Percentiles rank a stretch among this genome's conserved stretches.
Evolutionary conservation across 2,329 filamentous ascomycete genomes (phyloP).

Genomic region (Catunica adiposa): DNA sequence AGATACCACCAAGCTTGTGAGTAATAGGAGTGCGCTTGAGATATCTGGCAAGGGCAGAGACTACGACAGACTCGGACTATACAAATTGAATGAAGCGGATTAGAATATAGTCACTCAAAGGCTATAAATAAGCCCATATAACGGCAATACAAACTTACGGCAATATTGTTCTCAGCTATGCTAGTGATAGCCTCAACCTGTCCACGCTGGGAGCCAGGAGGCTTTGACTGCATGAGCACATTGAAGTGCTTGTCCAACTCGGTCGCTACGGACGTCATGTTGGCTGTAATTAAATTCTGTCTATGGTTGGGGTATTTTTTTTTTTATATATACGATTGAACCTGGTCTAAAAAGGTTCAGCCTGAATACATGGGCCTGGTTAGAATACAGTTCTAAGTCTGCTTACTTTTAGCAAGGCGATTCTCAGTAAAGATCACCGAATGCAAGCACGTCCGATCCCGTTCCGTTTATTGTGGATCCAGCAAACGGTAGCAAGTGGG

Average conservation of each 20-base stretch:
- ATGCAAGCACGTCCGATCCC: neutral
- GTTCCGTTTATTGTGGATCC: neutral
- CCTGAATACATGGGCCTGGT: neutral
- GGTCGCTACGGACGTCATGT: constrained; percentile 27
- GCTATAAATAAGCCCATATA: neutral
- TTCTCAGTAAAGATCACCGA: too few relatives aligned
- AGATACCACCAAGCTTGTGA: constrained; percentile 96
- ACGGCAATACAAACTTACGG: constrained; percentile 45
- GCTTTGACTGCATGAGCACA: constrained; percentile 79
- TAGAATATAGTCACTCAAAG: neutral
- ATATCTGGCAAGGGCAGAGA: constrained; percentile 46
- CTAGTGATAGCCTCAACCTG: constrained; percentile 78
- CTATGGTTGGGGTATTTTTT: too few relatives aligned
- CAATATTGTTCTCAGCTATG: constrained; percentile 75
- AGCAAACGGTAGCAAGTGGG: neutral
- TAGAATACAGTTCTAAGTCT: neutral
- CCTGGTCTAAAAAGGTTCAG: neutral
- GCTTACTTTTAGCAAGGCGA: too few relatives aligned
- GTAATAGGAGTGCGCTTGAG: constrained; percentile 89
- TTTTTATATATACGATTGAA: neutral
- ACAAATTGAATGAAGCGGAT: constrained; percentile 14
- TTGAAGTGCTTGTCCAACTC: constrained; percentile 82
- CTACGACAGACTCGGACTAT: constrained; percentile 82
- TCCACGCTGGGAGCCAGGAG: constrained; percentile 83
- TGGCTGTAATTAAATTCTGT: neutral